Percentiles rank a stretch among this genome's conserved stretches.
Conservation (phyloP, 805 yeast species). For the Metschnikowia koreensis region DNA sequence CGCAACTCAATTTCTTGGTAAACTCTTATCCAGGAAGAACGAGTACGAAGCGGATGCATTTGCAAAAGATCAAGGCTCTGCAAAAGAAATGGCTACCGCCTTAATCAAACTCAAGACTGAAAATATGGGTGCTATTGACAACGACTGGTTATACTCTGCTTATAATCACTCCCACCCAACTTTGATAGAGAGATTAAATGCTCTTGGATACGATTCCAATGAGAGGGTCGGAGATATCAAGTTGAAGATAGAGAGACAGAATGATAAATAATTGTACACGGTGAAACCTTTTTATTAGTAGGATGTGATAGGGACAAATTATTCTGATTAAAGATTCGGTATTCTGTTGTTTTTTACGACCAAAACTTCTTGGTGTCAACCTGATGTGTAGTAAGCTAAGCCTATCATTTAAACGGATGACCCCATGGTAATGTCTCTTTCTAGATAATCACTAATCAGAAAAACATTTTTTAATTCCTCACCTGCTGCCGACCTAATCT, state of each 20-base stretch:
- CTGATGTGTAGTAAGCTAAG: too few relatives aligned
- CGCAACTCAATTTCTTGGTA: slow-evolving; percentile 60
- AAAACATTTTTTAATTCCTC: too few relatives aligned
- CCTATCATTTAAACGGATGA: too few relatives aligned
- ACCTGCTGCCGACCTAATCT: too few relatives aligned
- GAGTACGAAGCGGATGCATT: slow-evolving; percentile 93
- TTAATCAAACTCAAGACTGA: slow-evolving; percentile 74
- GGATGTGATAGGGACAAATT: too few relatives aligned
- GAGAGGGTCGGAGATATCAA: slow-evolving; percentile 33
- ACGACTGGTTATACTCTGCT: slow-evolving; percentile 85
- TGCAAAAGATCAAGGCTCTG: slow-evolving; percentile 76
- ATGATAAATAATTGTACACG: too few relatives aligned
- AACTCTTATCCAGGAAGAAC: slow-evolving; percentile 73
- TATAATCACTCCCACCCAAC: slow-evolving; percentile 92
- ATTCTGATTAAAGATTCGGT: too few relatives aligned
- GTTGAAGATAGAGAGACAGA: slow-evolving; percentile 11
- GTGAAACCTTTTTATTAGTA: too few relatives aligned
- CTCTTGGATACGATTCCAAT: slow-evolving; percentile 54
- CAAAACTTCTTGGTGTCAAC: too few relatives aligned
- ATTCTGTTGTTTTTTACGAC: too few relatives aligned
- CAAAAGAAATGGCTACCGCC: slow-evolving; percentile 64
- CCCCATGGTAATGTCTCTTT: too few relatives aligned
- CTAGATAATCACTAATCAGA: too few relatives aligned
- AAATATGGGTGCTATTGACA: slow-evolving; percentile 79
- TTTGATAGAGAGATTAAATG: slow-evolving; percentile 80